phyloP scores from a whole-genome alignment of 2,329 filamentous ascomycete species.

The Talaromyces sp. region DNA sequence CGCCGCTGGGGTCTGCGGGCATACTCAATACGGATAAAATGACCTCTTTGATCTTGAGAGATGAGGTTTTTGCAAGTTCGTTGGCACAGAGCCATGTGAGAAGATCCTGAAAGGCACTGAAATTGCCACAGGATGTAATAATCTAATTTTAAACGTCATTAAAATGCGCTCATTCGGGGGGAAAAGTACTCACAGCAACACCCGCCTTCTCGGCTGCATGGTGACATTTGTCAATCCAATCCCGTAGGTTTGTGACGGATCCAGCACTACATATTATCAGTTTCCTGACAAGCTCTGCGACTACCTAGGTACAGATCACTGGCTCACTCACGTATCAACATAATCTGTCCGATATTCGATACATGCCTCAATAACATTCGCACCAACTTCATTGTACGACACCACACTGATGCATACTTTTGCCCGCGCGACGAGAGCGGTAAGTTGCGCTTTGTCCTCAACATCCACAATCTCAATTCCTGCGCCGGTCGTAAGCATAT shows the following conservation, averaged over 20 bases:
- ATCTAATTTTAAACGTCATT: conserved; percentile 38
- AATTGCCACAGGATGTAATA: conserved; percentile 59
- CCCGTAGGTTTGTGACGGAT: conserved; percentile 60
- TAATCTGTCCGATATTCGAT: conserved; percentile 64
- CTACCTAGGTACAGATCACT: not conserved
- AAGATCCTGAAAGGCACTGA: conserved; percentile 59
- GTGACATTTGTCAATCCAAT: conserved; percentile 61
- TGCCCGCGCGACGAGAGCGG: conserved; percentile 52
- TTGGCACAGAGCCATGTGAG: conserved; percentile 52
- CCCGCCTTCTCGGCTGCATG: conserved; percentile 56
- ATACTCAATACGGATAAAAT: conserved; percentile 22
- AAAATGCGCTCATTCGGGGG: not conserved
- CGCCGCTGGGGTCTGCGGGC: conserved; percentile 51
- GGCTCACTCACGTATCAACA: conserved; percentile 52
- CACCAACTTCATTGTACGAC: conserved; percentile 61
- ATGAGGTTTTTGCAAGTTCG: conserved; percentile 45
- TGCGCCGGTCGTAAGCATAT: conserved; percentile 27
- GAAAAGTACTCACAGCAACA: conserved; percentile 51
- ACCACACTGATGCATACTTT: conserved; percentile 60
- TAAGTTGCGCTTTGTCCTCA: conserved; percentile 55
- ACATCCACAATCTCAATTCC: conserved; percentile 65
- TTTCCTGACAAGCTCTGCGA: not conserved
- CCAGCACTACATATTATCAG: conserved; percentile 47
- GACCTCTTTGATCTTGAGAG: not conserved
- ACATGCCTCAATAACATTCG: conserved; percentile 61